Evolutionary conservation across 192 early-diverging fungal genomes (phyloP).

Genomic region (Helicostylum pulchrum): DNA sequence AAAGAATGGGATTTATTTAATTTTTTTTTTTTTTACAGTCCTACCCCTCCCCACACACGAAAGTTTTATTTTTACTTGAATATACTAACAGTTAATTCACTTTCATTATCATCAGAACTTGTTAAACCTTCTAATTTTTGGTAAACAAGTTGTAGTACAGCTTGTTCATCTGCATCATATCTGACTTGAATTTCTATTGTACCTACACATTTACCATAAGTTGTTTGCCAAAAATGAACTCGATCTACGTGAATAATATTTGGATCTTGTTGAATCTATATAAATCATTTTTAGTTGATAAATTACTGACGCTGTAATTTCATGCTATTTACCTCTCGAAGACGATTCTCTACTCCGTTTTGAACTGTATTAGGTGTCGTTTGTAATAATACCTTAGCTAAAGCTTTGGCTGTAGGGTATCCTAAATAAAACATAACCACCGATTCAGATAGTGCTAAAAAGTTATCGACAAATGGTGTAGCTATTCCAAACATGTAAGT

Average conservation of each 20-base stretch:
- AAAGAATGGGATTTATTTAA: constrained; percentile 11
- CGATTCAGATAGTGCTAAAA: constrained; percentile 45
- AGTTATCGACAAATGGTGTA: constrained; percentile 41
- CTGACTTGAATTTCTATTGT: constrained; percentile 43
- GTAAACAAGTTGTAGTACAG: constrained; percentile 43
- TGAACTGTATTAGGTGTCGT: constrained; percentile 46
- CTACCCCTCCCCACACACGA: neutral
- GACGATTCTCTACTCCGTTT: constrained; percentile 39
- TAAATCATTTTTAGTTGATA: no score
- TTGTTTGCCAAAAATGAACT: constrained; percentile 58
- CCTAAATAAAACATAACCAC: constrained; percentile 49
- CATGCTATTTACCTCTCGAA: constrained; percentile 38
- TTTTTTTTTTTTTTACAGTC: constrained; percentile 8
- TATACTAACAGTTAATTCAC: constrained; percentile 45
- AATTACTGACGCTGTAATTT: neutral
- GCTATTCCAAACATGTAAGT: constrained; percentile 12
- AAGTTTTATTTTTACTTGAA: constrained; percentile 14
- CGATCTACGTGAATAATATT: constrained; percentile 42
- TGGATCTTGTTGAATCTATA: constrained; percentile 44
- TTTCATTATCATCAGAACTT: constrained; percentile 26
- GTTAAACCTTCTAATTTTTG: constrained; percentile 38
- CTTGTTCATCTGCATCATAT: constrained; percentile 48
- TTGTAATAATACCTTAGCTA: constrained; percentile 52
- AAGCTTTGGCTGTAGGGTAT: constrained; percentile 42
- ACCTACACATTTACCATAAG: constrained; percentile 47